A percentile compares a stretch with the other conserved stretches of the same genome.
Evolutionary conservation across 169 alveolate species (phyloP).

Genomic region (Plasmodium ovale): DNA sequence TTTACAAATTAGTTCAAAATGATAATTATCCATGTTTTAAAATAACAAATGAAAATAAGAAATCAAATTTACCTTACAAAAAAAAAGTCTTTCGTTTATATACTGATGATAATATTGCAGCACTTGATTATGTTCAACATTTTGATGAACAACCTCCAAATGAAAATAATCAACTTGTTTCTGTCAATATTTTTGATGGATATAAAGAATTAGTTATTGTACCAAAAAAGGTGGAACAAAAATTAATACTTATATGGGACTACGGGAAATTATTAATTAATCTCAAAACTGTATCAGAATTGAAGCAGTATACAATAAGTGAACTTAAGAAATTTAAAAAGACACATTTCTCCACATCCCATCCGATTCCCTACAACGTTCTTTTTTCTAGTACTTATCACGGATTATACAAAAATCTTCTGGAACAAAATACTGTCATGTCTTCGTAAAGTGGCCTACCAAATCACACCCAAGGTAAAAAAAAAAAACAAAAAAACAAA

Average conservation of each 20-base stretch:
- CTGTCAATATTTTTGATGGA: constrained; percentile 19
- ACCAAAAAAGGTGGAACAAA: constrained; percentile 56
- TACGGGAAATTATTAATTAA: constrained; percentile 49
- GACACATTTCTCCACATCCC: constrained; percentile 3
- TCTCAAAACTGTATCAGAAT: constrained; percentile 25
- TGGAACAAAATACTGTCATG: background rate
- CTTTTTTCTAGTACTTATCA: constrained; percentile 26
- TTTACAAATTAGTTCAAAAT: constrained; percentile 92
- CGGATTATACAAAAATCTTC: constrained; percentile 32
- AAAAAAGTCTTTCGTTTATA: constrained; percentile 88
- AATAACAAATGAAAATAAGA: constrained; percentile 90
- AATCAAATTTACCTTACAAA: constrained; percentile 89
- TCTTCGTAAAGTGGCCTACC: too few relatives aligned
- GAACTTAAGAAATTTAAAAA: constrained; percentile 42
- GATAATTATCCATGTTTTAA: constrained; percentile 90
- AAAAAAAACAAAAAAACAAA: background rate
- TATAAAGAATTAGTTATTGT: constrained; percentile 11
- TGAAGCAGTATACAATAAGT: constrained; percentile 37
- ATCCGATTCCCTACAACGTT: constrained; percentile 17
- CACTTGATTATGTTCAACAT: constrained; percentile 77
- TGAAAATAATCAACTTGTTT: constrained; percentile 20
- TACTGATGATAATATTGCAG: constrained; percentile 77
- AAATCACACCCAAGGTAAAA: background rate
- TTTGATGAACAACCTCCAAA: constrained; percentile 35
- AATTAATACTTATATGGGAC: constrained; percentile 44